These are phyloP conservation scores for Meira miltonrushii DNA, from an alignment of 1,284 basidiomycete species.

Conservation along the genomic window DNA sequence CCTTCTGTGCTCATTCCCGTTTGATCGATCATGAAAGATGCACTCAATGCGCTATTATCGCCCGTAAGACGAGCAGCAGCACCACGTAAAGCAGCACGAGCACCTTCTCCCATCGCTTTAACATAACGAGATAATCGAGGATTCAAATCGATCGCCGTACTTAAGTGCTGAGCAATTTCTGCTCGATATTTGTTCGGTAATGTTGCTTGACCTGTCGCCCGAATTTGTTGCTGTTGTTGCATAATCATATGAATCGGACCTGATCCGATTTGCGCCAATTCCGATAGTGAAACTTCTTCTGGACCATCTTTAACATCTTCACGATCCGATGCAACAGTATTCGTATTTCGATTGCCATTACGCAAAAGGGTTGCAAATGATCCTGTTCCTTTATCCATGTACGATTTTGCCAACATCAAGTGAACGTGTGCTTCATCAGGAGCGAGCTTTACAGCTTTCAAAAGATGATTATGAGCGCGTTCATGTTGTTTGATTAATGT, in stretches of 20 bases:
- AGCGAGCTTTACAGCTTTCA: conserved; percentile 32
- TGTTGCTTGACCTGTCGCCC: conserved; percentile 11
- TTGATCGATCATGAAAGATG: conserved; percentile 3
- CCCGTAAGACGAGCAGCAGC: conserved; percentile 1
- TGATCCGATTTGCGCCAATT: neutral
- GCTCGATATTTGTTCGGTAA: conserved; percentile 9
- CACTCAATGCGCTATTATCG: neutral
- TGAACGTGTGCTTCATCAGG: conserved; percentile 46
- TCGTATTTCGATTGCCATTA: neutral
- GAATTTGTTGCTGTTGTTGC: neutral
- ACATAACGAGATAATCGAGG: conserved; percentile 9
- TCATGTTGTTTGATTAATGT: conserved; percentile 23
- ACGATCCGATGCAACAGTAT: neutral
- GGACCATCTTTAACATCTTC: neutral
- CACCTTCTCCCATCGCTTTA: conserved; percentile 16
- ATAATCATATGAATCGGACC: neutral
- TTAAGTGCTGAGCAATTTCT: conserved; percentile 11
- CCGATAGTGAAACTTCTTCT: neutral
- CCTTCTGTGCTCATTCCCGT: neutral
- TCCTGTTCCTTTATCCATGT: conserved; percentile 47
- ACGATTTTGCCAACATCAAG: conserved; percentile 44
- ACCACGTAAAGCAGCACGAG: conserved; percentile 8
- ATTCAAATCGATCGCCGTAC: conserved; percentile 11
- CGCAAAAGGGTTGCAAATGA: conserved; percentile 19
- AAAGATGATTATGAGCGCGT: conserved; percentile 39